Evolutionary conservation across 192 early-diverging fungal species (phyloP).

Genomic region (Mortierella antarctica): DNA sequence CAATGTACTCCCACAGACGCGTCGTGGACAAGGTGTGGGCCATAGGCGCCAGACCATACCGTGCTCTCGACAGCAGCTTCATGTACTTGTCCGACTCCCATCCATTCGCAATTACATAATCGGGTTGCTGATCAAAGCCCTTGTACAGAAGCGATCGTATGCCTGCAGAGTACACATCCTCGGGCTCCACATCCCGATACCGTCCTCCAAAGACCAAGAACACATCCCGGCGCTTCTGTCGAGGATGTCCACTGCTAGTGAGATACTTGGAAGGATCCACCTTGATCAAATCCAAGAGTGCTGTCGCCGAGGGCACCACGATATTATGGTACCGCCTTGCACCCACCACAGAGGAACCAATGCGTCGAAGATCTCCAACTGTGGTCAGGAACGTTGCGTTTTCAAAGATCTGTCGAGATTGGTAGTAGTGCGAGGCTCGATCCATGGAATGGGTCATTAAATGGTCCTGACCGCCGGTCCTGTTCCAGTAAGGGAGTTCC

Average conservation of each 20-base stretch:
- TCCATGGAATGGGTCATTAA: conserved; percentile 62
- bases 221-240: conserved; percentile 30
- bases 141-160: conserved; percentile 54
- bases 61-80: conserved; percentile 49
- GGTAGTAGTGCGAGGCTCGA: conserved; percentile 52
- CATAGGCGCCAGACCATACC: conserved; percentile 57
- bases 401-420: conserved; percentile 3
- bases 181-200: conserved; percentile 24
- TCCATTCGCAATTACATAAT: conserved; percentile 51
- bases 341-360: conserved; percentile 21
- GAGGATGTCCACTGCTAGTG: conserved; percentile 31
- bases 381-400: conserved; percentile 57
- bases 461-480: conserved; percentile 47
- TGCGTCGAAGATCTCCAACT: conserved; percentile 53
- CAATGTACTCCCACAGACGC: conserved; percentile 61
- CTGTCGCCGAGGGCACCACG: conserved; percentile 56
- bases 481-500: conserved; percentile 54
- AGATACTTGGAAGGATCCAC: conserved; percentile 29
- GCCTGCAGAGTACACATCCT: conserved; percentile 52
- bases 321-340: conserved; percentile 44
- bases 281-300: conserved; percentile 43
- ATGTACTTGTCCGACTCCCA: conserved; percentile 49
- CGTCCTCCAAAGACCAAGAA: conserved; percentile 55
- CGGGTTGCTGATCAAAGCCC: conserved; percentile 41
- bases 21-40: conserved; percentile 58